A percentile compares a stretch with the other conserved stretches of the same genome.
Conservation (phyloP, 1,284 basidiomycete species). For the Ustilago lituana region DNA sequence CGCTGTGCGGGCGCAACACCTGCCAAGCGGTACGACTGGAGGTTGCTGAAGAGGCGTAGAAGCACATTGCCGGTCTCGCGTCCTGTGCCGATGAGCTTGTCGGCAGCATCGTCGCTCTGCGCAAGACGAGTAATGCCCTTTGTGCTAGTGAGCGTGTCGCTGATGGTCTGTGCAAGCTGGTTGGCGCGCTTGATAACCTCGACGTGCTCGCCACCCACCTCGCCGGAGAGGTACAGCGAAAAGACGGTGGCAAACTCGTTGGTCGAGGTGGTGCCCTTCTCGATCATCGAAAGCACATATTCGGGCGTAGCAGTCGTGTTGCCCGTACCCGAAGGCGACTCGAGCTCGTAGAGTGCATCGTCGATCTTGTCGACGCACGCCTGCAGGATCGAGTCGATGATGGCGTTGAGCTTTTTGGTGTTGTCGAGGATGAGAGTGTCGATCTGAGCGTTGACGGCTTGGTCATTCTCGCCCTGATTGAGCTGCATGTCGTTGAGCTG, state of each 20-base stretch:
- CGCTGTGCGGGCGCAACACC: slow-evolving; percentile 73
- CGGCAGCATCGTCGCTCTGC: slow-evolving; percentile 87
- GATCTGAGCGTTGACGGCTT: slow-evolving; percentile 92
- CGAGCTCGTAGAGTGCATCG: slow-evolving; percentile 95
- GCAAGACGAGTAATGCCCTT: slow-evolving; percentile 95
- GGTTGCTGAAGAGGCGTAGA: slow-evolving; percentile 90
- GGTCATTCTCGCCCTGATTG: slow-evolving; percentile 84
- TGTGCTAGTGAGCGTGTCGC: slow-evolving; percentile 89
- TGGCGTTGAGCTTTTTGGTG: slow-evolving; percentile 95
- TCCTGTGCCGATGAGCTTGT: slow-evolving; percentile 86
- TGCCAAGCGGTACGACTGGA: slow-evolving; percentile 90
- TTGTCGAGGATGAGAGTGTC: slow-evolving; percentile 97
- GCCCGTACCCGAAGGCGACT: slow-evolving; percentile 90
- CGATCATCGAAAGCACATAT: slow-evolving; percentile 97
- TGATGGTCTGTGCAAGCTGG: slow-evolving; percentile 90
- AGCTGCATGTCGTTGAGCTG: slow-evolving; percentile 87
- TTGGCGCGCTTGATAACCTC: slow-evolving; percentile 98
- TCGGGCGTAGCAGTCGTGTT: slow-evolving; percentile 96
- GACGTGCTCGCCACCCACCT: slow-evolving; percentile 91
- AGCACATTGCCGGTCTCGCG: slow-evolving; percentile 86
- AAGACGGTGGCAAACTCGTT: slow-evolving; percentile 96
- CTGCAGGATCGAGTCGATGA: slow-evolving; percentile 96
- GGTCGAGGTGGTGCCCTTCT: slow-evolving; percentile 91
- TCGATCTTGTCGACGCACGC: slow-evolving; percentile 97
- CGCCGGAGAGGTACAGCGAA: slow-evolving; percentile 87